Percentiles rank a stretch among this genome's conserved stretches.
These are phyloP conservation scores for Fusarium sterilihyphosum DNA, from an alignment of 2,329 filamentous ascomycete genomes.

Conservation along the genomic window DNA sequence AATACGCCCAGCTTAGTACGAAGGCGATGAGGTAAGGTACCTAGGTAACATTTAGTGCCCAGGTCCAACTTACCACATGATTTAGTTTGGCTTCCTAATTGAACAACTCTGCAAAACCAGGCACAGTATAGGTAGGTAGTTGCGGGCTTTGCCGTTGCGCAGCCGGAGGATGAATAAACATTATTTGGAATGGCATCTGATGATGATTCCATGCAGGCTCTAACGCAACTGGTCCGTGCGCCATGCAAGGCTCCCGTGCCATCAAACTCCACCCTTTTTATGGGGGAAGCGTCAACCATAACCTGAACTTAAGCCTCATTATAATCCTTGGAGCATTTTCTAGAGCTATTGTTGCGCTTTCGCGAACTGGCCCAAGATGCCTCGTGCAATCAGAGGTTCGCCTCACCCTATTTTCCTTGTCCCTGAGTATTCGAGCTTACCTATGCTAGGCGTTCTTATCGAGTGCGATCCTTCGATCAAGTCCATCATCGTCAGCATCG, in stretches of 20 bases:
- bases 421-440: background rate
- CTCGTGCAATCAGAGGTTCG: conserved; percentile 66
- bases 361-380: conserved; percentile 53
- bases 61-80: background rate
- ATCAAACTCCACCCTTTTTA: conserved; percentile 10
- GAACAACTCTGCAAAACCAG: background rate
- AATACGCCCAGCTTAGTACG: background rate
- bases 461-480: conserved; percentile 90
- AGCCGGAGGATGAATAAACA: conserved; percentile 4
- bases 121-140: background rate
- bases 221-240: conserved; percentile 7
- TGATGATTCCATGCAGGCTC: conserved; percentile 10
- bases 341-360: background rate
- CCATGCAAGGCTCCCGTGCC: conserved; percentile 3
- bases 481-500: conserved; percentile 82
- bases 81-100: background rate
- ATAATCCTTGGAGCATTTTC: background rate
- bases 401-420: background rate
- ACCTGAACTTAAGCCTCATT: conserved; percentile 3
- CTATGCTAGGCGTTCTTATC: conserved; percentile 71
- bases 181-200: conserved; percentile 23
- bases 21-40: background rate
- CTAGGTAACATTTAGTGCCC: background rate
- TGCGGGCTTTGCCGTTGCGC: conserved; percentile 26
- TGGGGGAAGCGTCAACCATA: conserved; percentile 5